A percentile compares a stretch with the other conserved stretches of the same genome.
phyloP scores from a whole-genome alignment of 148 eudicot species.

The Fagopyrum tataricum region DNA sequence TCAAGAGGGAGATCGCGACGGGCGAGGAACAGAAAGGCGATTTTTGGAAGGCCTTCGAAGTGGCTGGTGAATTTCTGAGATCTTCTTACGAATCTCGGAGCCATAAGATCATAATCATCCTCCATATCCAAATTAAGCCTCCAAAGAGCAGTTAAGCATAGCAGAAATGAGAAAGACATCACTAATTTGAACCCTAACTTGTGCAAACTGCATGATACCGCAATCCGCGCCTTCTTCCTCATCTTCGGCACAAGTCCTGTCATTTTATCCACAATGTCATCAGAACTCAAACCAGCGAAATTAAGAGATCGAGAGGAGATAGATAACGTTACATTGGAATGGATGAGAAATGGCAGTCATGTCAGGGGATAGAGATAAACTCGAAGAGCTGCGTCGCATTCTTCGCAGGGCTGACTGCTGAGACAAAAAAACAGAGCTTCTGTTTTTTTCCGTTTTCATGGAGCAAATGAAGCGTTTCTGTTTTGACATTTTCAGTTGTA shows the following conservation, averaged over 20 bases:
- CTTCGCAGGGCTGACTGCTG: too few species aligned
- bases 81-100: constrained; percentile 16
- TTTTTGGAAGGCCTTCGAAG: constrained; percentile 43
- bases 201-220: neutral
- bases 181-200: constrained; percentile 31
- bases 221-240: constrained; percentile 14
- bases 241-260: constrained; percentile 3
- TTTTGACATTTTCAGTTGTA: neutral
- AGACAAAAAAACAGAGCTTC: neutral
- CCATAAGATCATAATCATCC: neutral
- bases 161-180: constrained; percentile 21
- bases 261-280: neutral
- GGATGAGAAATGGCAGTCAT: neutral
- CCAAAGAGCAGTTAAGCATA: constrained; percentile 35
- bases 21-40: constrained; percentile 70
- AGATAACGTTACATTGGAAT: neutral
- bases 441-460: neutral
- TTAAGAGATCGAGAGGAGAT: too few species aligned
- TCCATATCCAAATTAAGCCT: constrained; percentile 19
- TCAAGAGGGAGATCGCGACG: constrained; percentile 69
- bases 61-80: constrained; percentile 16
- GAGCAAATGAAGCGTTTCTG: neutral
- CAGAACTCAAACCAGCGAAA: too few species aligned
- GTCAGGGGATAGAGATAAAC: neutral
- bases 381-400: neutral